Evolutionary conservation across 2,329 filamentous ascomycete genomes (phyloP).

Genomic region (Sarocladium strictum): DNA sequence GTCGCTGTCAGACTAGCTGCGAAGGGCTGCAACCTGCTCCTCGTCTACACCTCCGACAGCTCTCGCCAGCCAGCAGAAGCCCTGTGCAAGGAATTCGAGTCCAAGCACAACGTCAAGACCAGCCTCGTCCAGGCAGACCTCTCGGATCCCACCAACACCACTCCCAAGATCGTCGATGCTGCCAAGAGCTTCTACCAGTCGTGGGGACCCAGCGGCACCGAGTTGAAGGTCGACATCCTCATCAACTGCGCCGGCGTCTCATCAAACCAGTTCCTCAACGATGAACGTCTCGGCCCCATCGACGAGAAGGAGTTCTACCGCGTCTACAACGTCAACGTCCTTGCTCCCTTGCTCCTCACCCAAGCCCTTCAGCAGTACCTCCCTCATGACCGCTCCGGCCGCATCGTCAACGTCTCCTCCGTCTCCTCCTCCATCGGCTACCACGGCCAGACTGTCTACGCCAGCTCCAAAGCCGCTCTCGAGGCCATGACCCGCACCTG

Average conservation of each 20-base stretch:
- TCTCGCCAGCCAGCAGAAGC: constrained; percentile 41
- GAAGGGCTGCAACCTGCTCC: constrained; percentile 53
- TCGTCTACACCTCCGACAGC: constrained; percentile 54
- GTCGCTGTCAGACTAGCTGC: constrained; percentile 51
- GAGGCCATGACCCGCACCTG: constrained; percentile 56
- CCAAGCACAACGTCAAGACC: constrained; percentile 31
- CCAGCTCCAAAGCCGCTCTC: constrained; percentile 51
- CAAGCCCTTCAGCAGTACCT: constrained; percentile 68
- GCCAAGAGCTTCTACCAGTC: constrained; percentile 19
- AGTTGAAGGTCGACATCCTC: constrained; percentile 63
- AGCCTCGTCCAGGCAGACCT: constrained; percentile 24
- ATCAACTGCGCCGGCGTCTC: constrained; percentile 79
- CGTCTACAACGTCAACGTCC: constrained; percentile 75
- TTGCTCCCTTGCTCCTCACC: constrained; percentile 71
- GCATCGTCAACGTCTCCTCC: constrained; percentile 51
- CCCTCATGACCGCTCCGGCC: constrained; percentile 57
- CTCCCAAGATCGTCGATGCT: constrained; percentile 22
- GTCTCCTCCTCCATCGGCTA: constrained; percentile 49
- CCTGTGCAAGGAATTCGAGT: constrained; percentile 40
- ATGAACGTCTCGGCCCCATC: constrained; percentile 45
- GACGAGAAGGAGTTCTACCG: constrained; percentile 59
- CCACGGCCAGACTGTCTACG: constrained; percentile 50
- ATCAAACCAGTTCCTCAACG: constrained; percentile 58
- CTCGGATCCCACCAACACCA: constrained; percentile 26
- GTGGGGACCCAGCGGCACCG: constrained; percentile 14